Percentiles rank a stretch among this genome's conserved stretches.
Evolutionary conservation across 495 filamentous ascomycete species (phyloP).

Genomic region (Friedmanniomyces endolithicus): DNA sequence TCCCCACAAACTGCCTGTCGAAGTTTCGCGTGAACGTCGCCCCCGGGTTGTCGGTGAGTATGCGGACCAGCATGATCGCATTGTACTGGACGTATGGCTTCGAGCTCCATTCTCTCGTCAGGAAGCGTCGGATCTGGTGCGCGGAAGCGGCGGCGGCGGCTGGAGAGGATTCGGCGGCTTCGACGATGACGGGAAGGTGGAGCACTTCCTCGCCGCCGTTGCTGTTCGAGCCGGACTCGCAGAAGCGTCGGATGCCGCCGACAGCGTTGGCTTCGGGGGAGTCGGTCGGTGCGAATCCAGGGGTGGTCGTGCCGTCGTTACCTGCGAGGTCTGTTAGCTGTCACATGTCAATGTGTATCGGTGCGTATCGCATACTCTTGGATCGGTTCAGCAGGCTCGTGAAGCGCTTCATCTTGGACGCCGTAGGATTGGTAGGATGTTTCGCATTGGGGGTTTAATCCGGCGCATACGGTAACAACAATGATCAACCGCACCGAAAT

Average conservation of each 20-base stretch:
- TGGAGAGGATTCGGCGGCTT: conserved; percentile 83
- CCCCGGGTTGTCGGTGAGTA: conserved; percentile 85
- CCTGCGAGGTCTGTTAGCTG: neutral
- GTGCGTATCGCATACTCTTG: conserved; percentile 3
- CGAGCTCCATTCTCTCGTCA: conserved; percentile 52
- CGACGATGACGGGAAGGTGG: conserved; percentile 88
- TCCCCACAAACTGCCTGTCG: conserved; percentile 64
- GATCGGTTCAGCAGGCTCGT: conserved; percentile 7
- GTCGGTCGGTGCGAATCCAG: conserved; percentile 25
- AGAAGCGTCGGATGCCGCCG: conserved; percentile 55
- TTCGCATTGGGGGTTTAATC: neutral
- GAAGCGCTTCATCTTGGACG: conserved; percentile 15
- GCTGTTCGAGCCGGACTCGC: conserved; percentile 57
- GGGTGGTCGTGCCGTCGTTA: neutral
- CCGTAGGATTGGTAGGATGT: neutral
- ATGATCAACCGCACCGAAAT: no score
- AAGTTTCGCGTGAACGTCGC: conserved; percentile 75
- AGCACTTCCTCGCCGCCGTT: conserved; percentile 77
- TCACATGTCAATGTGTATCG: neutral
- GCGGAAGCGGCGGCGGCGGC: conserved; percentile 68
- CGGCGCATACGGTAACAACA: no score
- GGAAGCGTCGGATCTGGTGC: conserved; percentile 63
- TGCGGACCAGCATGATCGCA: conserved; percentile 88
- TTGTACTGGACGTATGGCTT: conserved; percentile 77
- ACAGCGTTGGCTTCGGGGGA: conserved; percentile 47